Conservation (phyloP, 2,329 filamentous ascomycete species). For the Coniochaeta pulveracea region DNA sequence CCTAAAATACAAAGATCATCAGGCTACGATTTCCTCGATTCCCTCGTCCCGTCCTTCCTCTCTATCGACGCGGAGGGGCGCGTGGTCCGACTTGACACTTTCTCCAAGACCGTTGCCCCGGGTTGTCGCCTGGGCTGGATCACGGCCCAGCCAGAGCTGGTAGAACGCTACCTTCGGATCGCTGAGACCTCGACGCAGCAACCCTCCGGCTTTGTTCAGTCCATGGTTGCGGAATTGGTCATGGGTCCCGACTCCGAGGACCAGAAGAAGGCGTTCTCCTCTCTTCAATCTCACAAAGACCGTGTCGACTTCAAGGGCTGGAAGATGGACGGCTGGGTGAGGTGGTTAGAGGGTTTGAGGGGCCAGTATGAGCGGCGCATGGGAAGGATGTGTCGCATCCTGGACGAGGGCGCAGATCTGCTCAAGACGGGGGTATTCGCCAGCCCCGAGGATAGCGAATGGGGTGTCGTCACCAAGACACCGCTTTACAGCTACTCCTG, state of each 20-base stretch:
- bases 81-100: conserved; percentile 83
- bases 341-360: conserved; percentile 78
- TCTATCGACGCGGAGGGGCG: conserved; percentile 75
- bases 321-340: conserved; percentile 77
- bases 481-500: conserved; percentile 66
- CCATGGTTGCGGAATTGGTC: conserved; percentile 63
- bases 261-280: conserved; percentile 26
- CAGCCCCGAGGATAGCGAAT: conserved; percentile 40
- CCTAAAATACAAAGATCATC: conserved; percentile 24
- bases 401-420: conserved; percentile 57
- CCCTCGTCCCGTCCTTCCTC: conserved; percentile 71
- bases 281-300: conserved; percentile 35
- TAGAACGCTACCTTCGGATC: conserved; percentile 58
- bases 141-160: conserved; percentile 67
- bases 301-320: conserved; percentile 44
- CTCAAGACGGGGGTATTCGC: conserved; percentile 49
- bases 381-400: conserved; percentile 61
- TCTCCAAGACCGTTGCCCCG: conserved; percentile 85
- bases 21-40: conserved; percentile 72
- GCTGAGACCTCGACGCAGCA: conserved; percentile 71
- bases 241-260: conserved; percentile 55
- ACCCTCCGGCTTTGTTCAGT: conserved; percentile 80
- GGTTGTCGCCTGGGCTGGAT: conserved; percentile 88
- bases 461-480: conserved; percentile 65
- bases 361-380: conserved; percentile 79